Base-by-base conservation (phyloP, 768 basidiomycete genomes). In the Hypsizygus marmoreus region DNA sequence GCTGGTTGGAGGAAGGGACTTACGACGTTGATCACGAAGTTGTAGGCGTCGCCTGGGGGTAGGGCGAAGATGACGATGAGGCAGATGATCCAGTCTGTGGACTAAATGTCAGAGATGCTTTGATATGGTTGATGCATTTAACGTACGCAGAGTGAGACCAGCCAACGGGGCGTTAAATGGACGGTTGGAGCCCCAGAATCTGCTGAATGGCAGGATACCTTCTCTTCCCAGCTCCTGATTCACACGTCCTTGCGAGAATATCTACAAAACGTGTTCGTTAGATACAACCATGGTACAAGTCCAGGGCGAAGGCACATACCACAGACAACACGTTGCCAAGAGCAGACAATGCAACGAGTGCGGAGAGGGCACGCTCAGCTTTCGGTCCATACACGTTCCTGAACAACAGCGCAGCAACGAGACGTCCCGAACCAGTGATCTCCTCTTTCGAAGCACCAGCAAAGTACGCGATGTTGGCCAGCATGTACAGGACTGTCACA, bases 391-490 rank as follows among this genome's bases (percentile, higher is more conserved):
- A 87, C 2, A 88, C 69, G 51, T 84, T 84, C 37, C 78, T 71
- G 62, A 88, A 88, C 55, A 86, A 76, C 17, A 86, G 55, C 0
- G 84, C 80, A 1, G 83, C 84, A 3, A 84, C 77, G n/a, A 83
- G 75, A 6, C 76, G 71, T 2, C 82, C 80, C 1, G 79, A 79
- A 10, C 65, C 64, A 0, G 75, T 63, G 45, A 89, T 88, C 40
- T 87, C 82, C 13, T 74, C 67, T 51, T 82, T 85, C 5, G 80
- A 76, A 7, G 84, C 82, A n/a, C 75, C 85, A 1, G 79, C 79
- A 42, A 84, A 80, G 57, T 86, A 88, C 0, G 83, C 81, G 19
- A 86, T 56, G 53, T 87, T 87, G 35, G 79, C 76, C 5, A 78
- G 68, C 17, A 87, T 19, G 55, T 88, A 89, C 5, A 82, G 65